Percentiles rank a stretch among this genome's conserved stretches.
These are phyloP conservation scores for Suhomyces bokatorum DNA, from an alignment of 1,139 yeast species.

Conservation along the genomic window DNA sequence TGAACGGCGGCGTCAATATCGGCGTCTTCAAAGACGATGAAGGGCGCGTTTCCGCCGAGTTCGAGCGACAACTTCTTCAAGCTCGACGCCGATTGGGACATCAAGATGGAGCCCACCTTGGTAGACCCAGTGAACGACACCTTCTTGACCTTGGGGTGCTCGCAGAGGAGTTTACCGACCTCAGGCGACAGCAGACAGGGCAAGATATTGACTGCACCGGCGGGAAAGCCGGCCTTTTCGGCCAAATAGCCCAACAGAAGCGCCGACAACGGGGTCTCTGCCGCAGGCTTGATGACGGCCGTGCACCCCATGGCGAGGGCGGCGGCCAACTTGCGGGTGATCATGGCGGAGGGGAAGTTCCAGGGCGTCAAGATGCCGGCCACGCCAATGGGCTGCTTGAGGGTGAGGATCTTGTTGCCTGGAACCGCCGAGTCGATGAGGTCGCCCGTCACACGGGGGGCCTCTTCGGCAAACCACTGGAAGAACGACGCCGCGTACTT, in stretches of 20 bases:
- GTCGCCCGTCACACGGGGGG: slow-evolving; percentile 33
- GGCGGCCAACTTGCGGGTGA: slow-evolving; percentile 86
- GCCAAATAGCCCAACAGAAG: slow-evolving; percentile 74
- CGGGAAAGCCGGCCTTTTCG: slow-evolving; percentile 83
- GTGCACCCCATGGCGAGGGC: slow-evolving; percentile 95
- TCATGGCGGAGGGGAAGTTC: slow-evolving; percentile 97
- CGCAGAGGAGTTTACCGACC: slow-evolving; percentile 59
- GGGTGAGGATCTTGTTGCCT: slow-evolving; percentile 20
- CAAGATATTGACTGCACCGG: slow-evolving; percentile 75
- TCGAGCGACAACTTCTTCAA: slow-evolving; percentile 53
- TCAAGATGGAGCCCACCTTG: slow-evolving; percentile 52
- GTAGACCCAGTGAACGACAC: slow-evolving; percentile 63
- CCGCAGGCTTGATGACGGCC: slow-evolving; percentile 83
- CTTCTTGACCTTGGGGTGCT: slow-evolving; percentile 43
- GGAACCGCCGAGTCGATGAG: slow-evolving; percentile 24
- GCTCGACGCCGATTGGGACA: slow-evolving; percentile 48
- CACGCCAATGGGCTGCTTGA: slow-evolving; percentile 61
- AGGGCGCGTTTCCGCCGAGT: slow-evolving; percentile 56
- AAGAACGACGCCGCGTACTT: slow-evolving; percentile 36
- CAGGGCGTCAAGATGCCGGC: slow-evolving; percentile 93
- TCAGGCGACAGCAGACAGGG: slow-evolving; percentile 54
- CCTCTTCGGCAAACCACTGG: slow-evolving; percentile 43
- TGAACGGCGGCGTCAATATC: slow-evolving; percentile 48
- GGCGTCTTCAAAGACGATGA: slow-evolving; percentile 50
- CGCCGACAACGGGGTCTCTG: slow-evolving; percentile 86